Evolutionary conservation across 805 yeast genomes (phyloP).

Genomic region (Komagataella pseudopastoris): DNA sequence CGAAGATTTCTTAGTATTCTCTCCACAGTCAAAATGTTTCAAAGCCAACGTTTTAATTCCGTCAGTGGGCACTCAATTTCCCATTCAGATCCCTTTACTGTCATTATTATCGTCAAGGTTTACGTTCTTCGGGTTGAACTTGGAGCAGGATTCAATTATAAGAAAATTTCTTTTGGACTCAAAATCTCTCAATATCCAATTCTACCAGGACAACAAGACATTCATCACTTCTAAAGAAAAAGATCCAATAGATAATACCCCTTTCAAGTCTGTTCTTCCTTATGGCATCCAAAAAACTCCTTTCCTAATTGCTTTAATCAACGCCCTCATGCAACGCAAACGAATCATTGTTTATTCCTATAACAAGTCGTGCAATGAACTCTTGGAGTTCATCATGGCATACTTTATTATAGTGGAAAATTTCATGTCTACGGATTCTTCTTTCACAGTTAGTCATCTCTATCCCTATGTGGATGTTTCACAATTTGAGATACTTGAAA

Average conservation of each 20-base stretch:
- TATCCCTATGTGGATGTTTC: constrained; percentile 55
- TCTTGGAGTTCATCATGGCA: constrained; percentile 30
- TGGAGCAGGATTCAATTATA: constrained; percentile 14
- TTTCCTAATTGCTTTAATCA: constrained; percentile 28
- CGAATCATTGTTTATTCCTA: constrained; percentile 21
- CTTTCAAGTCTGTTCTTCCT: constrained; percentile 3
- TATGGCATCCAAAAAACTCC: constrained; percentile 17
- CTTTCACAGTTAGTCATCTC: constrained; percentile 6
- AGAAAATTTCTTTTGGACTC: constrained; percentile 7
- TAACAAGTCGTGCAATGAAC: constrained; percentile 31
- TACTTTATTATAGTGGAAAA: constrained; percentile 15
- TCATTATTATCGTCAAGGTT: constrained; percentile 13
- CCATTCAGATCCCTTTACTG: constrained; percentile 11
- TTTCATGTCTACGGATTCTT: constrained; percentile 24
- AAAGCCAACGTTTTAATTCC: not conserved
- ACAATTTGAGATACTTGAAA: constrained; percentile 33
- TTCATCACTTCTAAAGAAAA: not conserved
- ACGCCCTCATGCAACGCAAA: constrained; percentile 35
- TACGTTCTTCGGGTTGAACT: constrained; percentile 17
- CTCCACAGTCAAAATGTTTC: not conserved
- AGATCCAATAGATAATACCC: not conserved
- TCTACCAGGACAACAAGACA: not conserved
- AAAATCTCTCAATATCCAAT: not conserved
- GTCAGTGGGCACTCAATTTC: constrained; percentile 13
- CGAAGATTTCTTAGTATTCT: not conserved